These are phyloP conservation scores for Metschnikowia dekortorum DNA, from an alignment of 805 yeast species.

Conservation along the genomic window DNA sequence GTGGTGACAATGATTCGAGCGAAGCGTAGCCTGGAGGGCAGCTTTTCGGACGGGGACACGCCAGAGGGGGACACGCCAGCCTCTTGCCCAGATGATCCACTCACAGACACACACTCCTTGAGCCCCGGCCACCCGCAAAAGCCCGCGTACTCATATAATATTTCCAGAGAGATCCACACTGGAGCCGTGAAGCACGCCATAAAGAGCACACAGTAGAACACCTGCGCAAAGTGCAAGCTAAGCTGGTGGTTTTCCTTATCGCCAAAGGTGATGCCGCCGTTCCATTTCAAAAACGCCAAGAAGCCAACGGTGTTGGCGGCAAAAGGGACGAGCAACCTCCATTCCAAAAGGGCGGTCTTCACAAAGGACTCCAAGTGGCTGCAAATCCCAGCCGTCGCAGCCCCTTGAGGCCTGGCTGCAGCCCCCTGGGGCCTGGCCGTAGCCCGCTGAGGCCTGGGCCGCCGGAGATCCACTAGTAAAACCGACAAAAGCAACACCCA, in stretches of 20 bases:
- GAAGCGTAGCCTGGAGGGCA: too few relatives aligned
- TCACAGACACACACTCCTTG: too few relatives aligned
- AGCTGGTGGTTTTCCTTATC: conserved; percentile 82
- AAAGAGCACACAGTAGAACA: conserved; percentile 73
- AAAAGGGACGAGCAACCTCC: conserved; percentile 45
- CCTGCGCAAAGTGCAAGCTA: conserved; percentile 70
- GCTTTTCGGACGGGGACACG: too few relatives aligned
- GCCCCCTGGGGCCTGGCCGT: too few relatives aligned
- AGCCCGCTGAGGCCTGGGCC: not conserved
- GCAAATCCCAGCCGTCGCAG: too few relatives aligned
- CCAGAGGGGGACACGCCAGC: too few relatives aligned
- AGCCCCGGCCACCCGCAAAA: conserved; percentile 11
- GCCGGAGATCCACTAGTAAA: conserved; percentile 47
- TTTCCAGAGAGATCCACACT: conserved; percentile 52
- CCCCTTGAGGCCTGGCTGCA: too few relatives aligned
- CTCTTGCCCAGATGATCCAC: too few relatives aligned
- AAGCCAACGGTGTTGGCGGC: conserved; percentile 50
- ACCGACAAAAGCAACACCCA: conserved; percentile 71
- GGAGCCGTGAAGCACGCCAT: conserved; percentile 67
- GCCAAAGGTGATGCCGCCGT: conserved; percentile 87
- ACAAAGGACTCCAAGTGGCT: conserved; percentile 2
- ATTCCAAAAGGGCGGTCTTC: conserved; percentile 13
- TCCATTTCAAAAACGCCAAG: conserved; percentile 51
- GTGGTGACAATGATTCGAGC: not conserved
- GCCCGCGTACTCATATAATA: conserved; percentile 37